phyloP scores from a whole-genome alignment of 768 basidiomycete genomes.

The Hygrophorus pudorinus region DNA sequence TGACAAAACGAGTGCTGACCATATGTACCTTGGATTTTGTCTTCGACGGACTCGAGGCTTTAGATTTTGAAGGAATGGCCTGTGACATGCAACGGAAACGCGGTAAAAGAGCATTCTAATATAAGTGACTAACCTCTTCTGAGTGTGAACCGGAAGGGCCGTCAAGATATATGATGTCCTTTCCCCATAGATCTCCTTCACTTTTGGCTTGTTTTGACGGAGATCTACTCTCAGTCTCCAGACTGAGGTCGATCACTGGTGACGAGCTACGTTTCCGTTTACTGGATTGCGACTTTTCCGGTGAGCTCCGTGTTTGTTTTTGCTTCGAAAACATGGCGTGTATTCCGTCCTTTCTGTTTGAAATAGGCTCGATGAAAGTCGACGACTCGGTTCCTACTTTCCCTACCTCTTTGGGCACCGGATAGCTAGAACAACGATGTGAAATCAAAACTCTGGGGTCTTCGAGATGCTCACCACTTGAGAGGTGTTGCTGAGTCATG shows the following conservation, averaged over 20 bases:
- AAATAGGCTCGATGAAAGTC: slow-evolving; percentile 72
- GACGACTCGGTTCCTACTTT: slow-evolving; percentile 81
- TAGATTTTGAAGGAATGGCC: no score
- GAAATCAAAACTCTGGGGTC: neutral
- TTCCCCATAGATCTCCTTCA: neutral
- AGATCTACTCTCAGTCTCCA: neutral
- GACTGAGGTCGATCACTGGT: neutral
- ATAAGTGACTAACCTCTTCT: no score
- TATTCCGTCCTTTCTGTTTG: slow-evolving; percentile 77
- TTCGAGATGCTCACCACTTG: slow-evolving; percentile 46
- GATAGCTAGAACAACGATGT: slow-evolving; percentile 51
- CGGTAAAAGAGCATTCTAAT: no score
- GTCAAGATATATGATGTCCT: no score
- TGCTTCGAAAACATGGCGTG: slow-evolving; percentile 74
- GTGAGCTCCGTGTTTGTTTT: slow-evolving; percentile 7
- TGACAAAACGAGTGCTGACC: neutral
- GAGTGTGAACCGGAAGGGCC: no score
- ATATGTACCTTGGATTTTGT: neutral
- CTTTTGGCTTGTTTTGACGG: slow-evolving; percentile 4
- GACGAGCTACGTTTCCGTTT: slow-evolving; percentile 6
- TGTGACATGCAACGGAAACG: no score
- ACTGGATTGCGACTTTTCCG: neutral
- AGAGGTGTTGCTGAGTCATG: slow-evolving; percentile 39
- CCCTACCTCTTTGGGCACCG: slow-evolving; percentile 83
- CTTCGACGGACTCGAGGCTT: neutral